Evolutionary conservation across 2,329 filamentous ascomycete species (phyloP), one percentile per base, ranked within the genome.

Genomic region (Fusarium sp.): DNA sequence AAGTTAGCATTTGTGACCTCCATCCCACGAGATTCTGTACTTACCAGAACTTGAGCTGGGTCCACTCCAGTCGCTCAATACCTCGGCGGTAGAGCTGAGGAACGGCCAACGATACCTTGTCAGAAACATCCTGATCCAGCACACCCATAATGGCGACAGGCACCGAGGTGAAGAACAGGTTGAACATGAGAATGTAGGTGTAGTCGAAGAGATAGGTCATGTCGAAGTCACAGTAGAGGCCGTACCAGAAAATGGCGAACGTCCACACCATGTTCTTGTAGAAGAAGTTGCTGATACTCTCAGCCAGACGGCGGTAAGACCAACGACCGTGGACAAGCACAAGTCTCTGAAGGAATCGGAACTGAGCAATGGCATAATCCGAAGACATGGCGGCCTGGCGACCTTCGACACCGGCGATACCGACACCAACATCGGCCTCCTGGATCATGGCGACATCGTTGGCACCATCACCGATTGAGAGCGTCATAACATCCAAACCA

Each of bases 221-320:
- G 85, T 99, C 97, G 82, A 97, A 98, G 84, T 97, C 93, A 87
- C 94, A 95, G 84, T 93, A 99, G 64, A 98, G 94, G 81, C 97
- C 95, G 84, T 94, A 99, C 96, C 96, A 98, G 88, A 98, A 98
- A 68, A 99, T 93, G 50, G 93, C 90, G 80, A 98, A 96, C 1
- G 95, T 97, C 97, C 97, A 99, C 62, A 98, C 93, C 84, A 99
- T 93, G 86, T 98, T 99, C 93, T 99, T 99, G 90, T 98, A 99
- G 87, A 99, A 99, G 88, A 99, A 99, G 83, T 99, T 99, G 82
- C 95, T 95, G 79, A 97, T 98, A 56, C 93, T 94, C 86, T 99
- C 97, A 33, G 93, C 95, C 82, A 99, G 86, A 78, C 97, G 91
- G 63, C 96, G 91, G 85, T 99, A 99, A n/a, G 95, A 98, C 94